Base-by-base conservation (phyloP, 1,284 basidiomycete genomes). In the Marasmius oreades region DNA sequence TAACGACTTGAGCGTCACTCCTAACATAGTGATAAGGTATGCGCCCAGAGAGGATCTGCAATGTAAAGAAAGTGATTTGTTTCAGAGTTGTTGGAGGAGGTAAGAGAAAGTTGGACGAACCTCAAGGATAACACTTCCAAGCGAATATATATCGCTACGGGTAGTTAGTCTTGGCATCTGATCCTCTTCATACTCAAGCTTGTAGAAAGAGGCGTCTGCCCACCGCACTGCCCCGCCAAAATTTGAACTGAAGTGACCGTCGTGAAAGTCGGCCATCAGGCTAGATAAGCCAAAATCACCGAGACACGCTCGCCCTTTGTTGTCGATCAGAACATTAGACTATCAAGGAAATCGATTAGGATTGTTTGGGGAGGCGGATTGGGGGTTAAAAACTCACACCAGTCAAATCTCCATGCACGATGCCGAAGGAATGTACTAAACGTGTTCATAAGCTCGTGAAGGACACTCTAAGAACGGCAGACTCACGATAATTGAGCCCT, bases 241-340 rank as follows among this genome's bases (percentile, higher is more conserved):
- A 46, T 57, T 69, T 31, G 62, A 69, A 56, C 64, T 66, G 50
- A 62, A 63, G 51, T 59, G 66, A 22, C 63, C 62, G 16, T 64
- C 63, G 23, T 69, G 65, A 33, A 70, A 67, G 51, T 73, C 72
- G n/a, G 66, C 65, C 12, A 72, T 63, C 51, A 74, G 68, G 33
- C 61, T 71, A 11, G 73, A 76, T n/a, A 79, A 63, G 10, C 76
- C 75, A 59, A 77, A 77, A 56, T 77, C 76, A 55, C 70, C 70
- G 8, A 77, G 62, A 24, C 66, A 67, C 5, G 69, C 73, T 36
- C 66, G 66, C 14, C 68, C 66, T 37, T 73, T 62, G 55, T 70
- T 67, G 53, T 72, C 68, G 46, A 77, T 72, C 23, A 77, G 68
- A 51, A 77, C 68, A 58, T 77, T 77, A 2, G 72, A 68, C 74